Percentiles rank a stretch among this genome's conserved stretches.
These are phyloP conservation scores for Stagonosporopsis vannaccii DNA, from an alignment of 2,329 filamentous ascomycete species.

Conservation along the genomic window DNA sequence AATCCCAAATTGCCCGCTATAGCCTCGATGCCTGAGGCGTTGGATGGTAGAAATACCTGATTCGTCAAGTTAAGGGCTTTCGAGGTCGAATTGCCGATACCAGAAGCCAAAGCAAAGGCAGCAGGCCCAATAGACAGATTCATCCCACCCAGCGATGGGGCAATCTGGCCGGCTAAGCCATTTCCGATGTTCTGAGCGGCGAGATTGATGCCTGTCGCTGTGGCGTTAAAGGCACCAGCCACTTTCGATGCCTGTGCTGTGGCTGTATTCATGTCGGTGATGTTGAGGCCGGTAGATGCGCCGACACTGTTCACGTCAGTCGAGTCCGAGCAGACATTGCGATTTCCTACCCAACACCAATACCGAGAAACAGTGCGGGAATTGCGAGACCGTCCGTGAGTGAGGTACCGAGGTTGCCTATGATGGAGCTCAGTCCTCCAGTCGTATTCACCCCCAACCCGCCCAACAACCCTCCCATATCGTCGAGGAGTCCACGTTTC, in stretches of 20 bases:
- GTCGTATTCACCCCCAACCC: slow-evolving; percentile 20
- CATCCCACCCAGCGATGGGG: slow-evolving; percentile 20
- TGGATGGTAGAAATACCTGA: slow-evolving; percentile 25
- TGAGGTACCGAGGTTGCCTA: slow-evolving; percentile 21
- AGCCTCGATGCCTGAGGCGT: slow-evolving; percentile 25
- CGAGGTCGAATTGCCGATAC: slow-evolving; percentile 38
- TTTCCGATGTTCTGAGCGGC: slow-evolving; percentile 37
- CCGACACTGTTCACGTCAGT: slow-evolving; percentile 34
- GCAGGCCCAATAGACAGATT: slow-evolving; percentile 25
- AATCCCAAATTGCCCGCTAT: slow-evolving; percentile 40
- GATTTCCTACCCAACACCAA: slow-evolving; percentile 36
- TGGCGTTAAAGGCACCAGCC: slow-evolving; percentile 27
- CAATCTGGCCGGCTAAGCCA: slow-evolving; percentile 32
- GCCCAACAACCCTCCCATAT: slow-evolving; percentile 18
- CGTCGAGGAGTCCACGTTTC: slow-evolving; percentile 22
- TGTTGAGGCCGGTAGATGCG: slow-evolving; percentile 33
- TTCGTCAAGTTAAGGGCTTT: slow-evolving; percentile 35
- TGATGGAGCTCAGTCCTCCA: slow-evolving; percentile 20
- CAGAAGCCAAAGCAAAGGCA: slow-evolving; percentile 37
- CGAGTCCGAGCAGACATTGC: background rate
- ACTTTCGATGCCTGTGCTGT: slow-evolving; percentile 28
- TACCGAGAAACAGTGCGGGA: slow-evolving; percentile 40
- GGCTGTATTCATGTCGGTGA: slow-evolving; percentile 27
- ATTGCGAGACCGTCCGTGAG: slow-evolving; percentile 28
- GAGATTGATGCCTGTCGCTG: slow-evolving; percentile 35